Evolutionary conservation across 208 protist genomes (phyloP).

Genomic region (Crithidia acanthocephali): DNA sequence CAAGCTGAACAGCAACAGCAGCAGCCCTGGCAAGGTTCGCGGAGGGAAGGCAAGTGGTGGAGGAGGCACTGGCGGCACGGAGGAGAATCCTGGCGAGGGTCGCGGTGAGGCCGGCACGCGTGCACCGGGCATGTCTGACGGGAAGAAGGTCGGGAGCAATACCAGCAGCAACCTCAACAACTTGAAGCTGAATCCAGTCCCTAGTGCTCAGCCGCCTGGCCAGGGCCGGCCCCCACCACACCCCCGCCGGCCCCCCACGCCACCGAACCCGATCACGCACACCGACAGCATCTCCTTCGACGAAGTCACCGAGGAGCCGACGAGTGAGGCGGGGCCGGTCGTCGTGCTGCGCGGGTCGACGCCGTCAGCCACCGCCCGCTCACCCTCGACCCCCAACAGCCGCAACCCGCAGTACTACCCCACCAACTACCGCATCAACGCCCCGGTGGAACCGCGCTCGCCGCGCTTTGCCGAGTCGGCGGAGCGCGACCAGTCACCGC

Average conservation of each 20-base stretch:
- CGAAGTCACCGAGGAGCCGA: constrained; percentile 37
- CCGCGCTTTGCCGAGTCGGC: neutral
- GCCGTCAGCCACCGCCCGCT: constrained; percentile 13
- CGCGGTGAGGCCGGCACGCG: neutral
- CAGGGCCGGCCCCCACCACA: constrained; percentile 29
- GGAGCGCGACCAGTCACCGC: neutral
- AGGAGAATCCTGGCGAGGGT: neutral
- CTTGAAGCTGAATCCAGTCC: neutral
- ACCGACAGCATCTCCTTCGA: constrained; percentile 41
- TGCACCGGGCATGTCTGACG: neutral
- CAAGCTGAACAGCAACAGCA: neutral
- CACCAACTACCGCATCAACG: neutral
- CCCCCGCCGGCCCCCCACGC: constrained; percentile 27
- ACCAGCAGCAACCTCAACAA: neutral
- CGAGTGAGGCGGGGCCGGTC: constrained; percentile 30
- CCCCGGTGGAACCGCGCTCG: neutral
- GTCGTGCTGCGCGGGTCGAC: constrained; percentile 37
- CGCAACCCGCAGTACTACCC: constrained; percentile 29
- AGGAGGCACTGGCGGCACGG: neutral
- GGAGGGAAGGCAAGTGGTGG: neutral
- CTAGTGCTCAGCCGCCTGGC: constrained; percentile 11
- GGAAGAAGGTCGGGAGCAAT: neutral
- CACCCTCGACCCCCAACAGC: constrained; percentile 12
- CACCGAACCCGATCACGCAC: constrained; percentile 37
- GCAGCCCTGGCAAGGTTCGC: neutral